A percentile compares a stretch with the other conserved stretches of the same genome.
phyloP scores from a whole-genome alignment of 345 rosid species.

The Hypericum perforatum region DNA sequence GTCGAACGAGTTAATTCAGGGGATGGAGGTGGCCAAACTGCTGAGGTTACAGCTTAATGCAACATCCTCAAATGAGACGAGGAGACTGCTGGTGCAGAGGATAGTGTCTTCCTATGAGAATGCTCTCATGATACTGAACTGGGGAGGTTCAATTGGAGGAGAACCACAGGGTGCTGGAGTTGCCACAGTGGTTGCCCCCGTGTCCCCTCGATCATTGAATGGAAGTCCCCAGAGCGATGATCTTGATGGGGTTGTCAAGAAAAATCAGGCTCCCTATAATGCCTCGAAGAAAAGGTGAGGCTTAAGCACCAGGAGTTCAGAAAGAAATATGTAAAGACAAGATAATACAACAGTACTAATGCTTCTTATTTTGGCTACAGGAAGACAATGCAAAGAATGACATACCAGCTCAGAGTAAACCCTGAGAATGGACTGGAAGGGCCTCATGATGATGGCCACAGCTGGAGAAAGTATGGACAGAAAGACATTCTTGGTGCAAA shows the following conservation, averaged over 20 bases:
- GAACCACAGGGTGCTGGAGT: constrained; percentile 20
- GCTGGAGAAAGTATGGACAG: constrained; percentile 32
- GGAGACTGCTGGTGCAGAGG: constrained; percentile 11
- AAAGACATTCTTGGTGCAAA: constrained; percentile 28
- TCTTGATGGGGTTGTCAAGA: constrained; percentile 10
- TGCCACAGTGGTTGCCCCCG: constrained; percentile 8
- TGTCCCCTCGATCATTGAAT: constrained; percentile 18
- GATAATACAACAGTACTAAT: background rate
- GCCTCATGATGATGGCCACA: constrained; percentile 20
- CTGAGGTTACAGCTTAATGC: constrained; percentile 12
- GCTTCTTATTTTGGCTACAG: constrained; percentile 11
- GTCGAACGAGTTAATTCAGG: constrained; percentile 19
- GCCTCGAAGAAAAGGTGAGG: constrained; percentile 24
- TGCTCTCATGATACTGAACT: constrained; percentile 19
- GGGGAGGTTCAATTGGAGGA: constrained; percentile 20
- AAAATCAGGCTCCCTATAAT: constrained; percentile 7
- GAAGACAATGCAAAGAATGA: constrained; percentile 22
- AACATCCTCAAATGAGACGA: constrained; percentile 13
- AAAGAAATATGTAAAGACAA: too few species aligned
- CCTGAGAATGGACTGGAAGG: constrained; percentile 22
- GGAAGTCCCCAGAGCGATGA: constrained; percentile 23
- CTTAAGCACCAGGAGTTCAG: background rate
- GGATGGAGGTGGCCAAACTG: constrained; percentile 19
- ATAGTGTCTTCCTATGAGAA: constrained; percentile 22
- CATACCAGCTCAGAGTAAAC: constrained; percentile 22